Base-by-base conservation (phyloP, 495 filamentous ascomycete genomes). In the Neurospora discreta region DNA sequence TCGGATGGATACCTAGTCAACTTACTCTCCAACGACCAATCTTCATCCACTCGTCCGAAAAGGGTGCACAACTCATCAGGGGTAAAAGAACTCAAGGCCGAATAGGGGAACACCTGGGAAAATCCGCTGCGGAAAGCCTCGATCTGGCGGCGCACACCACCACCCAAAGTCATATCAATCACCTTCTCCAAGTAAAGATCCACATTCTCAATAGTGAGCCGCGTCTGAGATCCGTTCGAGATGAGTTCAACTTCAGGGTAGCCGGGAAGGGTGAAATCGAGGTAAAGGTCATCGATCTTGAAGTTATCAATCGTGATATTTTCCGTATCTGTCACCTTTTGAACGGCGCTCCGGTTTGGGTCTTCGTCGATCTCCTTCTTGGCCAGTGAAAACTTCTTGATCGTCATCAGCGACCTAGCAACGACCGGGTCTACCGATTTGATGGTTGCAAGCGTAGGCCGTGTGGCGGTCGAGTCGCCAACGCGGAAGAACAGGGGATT, bases 401-500 rank as follows among this genome's bases (percentile, higher is more conserved):
- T 87, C 52, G 94, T 84, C 78, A 93, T 91, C 68, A 99, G 82
- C 1, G 95, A 97, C 60, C 88, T 90, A 38, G 94, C 96, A 18
- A 99, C 85, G 71, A 91, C 90, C 16, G 90, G 84, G 75, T 99
- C 96, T 8, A 99, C 96, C 33, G 90, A 88, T 79, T 93, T 94
- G 39, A 98, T 90, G 3, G 95, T 92, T n/a, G 94, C 95, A 8
- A 98, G 85, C 1, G 95, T 97, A 11, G 95, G 93, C 8, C 90
- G 87, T 3, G 98, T 90, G 2, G 90, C 87, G 18, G 85, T 87
- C 18, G 87, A 85, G 76, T 95, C 90, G 38, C 92, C 92, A 74
- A 97, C 93, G 39, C 95, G 91, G 90, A 99, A 99, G 84, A 98
- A 97, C 3, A 93, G 97, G 6, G 96, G 92, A 76, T 98, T 99